Evolutionary conservation across 305 asterid species (phyloP), one percentile per base, ranked within the genome.

Genomic region (Solanum chacoense): DNA sequence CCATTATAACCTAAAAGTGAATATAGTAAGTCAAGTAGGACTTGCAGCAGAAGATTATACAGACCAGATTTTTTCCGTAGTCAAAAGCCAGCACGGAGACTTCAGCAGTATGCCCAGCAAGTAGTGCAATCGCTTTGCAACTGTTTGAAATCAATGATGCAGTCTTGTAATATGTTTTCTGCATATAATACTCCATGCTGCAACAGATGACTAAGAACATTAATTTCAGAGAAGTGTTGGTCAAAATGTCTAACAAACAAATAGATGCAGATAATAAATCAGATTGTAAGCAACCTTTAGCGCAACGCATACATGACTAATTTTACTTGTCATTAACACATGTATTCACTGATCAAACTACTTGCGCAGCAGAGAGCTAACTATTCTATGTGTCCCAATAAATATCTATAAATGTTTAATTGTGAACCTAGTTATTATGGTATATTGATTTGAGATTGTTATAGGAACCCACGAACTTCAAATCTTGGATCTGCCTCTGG

Each of bases 161-260:
- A 73, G 99, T 96, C 94, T 97, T 97, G 91, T 94, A 97, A 93
- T 95, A 96, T 73, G 99, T 96, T 95, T 97, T 96, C 92, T 96
- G 97, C 99, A 97, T 94, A 92, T 97, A 97, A 92, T 97, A 94
- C n/a, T 97, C 99, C 99, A 97, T 97, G 94, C 99, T 75, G 83
- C 81, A 34, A 75, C 29, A 77, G 55, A 77, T 36, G 32, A 37
- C 22, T 37, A 78, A n/a, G 63, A 78, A 78, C 63, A 78, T 37
- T 78, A 78, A 78, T n/a, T 77, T 78, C 63, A 37, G n/a, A 37
- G 59, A 37, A 37, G 4, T 28, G 28, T 36, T 36, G 84, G 55
- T 77, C 32, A 36, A 77, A 77, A 77, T 20, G 84, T 36, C 84
- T 77, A 77, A 77, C 31, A 77, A 77, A 35, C 32, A 77, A 36